Percentiles rank a stretch among this genome's conserved stretches.
phyloP scores from a whole-genome alignment of 495 filamentous ascomycete species.

The Neurospora africana region DNA sequence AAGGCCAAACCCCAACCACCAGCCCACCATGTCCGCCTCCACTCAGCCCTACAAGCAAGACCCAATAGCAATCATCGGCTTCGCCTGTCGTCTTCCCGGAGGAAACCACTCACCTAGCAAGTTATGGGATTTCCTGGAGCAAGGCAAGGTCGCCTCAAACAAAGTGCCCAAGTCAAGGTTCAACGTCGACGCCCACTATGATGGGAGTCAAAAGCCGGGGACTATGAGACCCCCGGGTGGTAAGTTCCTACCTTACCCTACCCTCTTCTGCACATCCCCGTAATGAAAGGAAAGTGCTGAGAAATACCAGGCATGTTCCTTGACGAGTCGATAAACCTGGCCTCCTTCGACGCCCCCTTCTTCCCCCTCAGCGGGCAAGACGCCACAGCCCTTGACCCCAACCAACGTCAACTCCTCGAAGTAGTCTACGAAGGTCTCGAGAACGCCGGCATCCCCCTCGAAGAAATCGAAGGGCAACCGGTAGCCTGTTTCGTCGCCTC shows the following conservation, averaged over 20 bases:
- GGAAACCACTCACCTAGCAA: slow-evolving; percentile 2
- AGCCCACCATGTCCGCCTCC: background rate
- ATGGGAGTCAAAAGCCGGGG: slow-evolving; percentile 6
- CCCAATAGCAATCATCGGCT: slow-evolving; percentile 19
- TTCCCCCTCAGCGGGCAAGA: slow-evolving; percentile 2
- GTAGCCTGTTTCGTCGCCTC: slow-evolving; percentile 67
- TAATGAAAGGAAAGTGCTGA: no score
- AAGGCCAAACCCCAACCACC: no score
- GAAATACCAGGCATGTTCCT: no score
- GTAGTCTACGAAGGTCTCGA: slow-evolving; percentile 77
- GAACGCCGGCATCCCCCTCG: slow-evolving; percentile 59
- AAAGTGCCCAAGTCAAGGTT: slow-evolving; percentile 9
- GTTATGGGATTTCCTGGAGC: slow-evolving; percentile 11
- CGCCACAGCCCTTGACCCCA: slow-evolving; percentile 45
- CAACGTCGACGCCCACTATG: slow-evolving; percentile 7
- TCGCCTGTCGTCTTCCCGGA: slow-evolving; percentile 16
- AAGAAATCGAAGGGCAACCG: slow-evolving; percentile 54
- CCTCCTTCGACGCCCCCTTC: slow-evolving; percentile 10
- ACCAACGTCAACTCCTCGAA: slow-evolving; percentile 41
- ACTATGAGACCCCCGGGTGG: slow-evolving; percentile 8
- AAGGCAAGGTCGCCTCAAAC: slow-evolving; percentile 2
- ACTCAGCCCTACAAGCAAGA: background rate
- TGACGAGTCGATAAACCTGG: background rate
- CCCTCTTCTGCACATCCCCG: no score
- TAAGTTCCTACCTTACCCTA: slow-evolving; percentile 3